These are phyloP conservation scores for Acer negundo DNA, from an alignment of 345 rosid genomes.

Conservation along the genomic window DNA sequence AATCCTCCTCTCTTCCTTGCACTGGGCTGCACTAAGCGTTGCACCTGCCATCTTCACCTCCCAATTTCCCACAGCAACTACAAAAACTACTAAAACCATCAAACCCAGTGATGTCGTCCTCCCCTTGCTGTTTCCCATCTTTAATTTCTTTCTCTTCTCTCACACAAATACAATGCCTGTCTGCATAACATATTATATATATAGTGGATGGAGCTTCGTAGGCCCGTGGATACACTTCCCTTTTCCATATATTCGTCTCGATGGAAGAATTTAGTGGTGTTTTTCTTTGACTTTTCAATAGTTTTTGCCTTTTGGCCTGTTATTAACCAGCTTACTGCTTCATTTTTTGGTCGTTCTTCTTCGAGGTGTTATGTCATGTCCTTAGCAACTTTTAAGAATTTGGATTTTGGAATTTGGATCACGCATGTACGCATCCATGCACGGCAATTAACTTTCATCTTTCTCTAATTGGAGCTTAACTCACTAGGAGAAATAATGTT, in stretches of 20 bases:
- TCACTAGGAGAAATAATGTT: too few relatives aligned
- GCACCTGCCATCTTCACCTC: conserved; percentile 23
- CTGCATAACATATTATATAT: not conserved
- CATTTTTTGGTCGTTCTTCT: too few relatives aligned
- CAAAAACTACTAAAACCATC: conserved; percentile 2
- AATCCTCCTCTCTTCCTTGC: conserved; percentile 38
- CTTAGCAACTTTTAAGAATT: not conserved
- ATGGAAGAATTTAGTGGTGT: not conserved
- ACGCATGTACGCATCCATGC: too few relatives aligned
- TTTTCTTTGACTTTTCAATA: not conserved
- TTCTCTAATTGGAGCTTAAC: too few relatives aligned
- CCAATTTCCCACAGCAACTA: not conserved
- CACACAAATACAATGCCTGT: not conserved
- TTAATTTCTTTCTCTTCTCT: not conserved
- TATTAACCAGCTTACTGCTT: too few relatives aligned
- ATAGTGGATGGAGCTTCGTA: not conserved
- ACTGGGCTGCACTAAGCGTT: conserved; percentile 22
- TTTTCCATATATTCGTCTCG: not conserved
- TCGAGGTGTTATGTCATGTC: not conserved
- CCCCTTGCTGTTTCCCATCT: not conserved
- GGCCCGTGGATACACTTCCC: not conserved
- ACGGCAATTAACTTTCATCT: too few relatives aligned
- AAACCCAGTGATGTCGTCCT: not conserved
- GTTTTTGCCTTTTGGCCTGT: not conserved
- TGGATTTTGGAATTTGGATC: not conserved